Conservation (phyloP, 2,329 filamentous ascomycete species). For the Calonectria honghensis region DNA sequence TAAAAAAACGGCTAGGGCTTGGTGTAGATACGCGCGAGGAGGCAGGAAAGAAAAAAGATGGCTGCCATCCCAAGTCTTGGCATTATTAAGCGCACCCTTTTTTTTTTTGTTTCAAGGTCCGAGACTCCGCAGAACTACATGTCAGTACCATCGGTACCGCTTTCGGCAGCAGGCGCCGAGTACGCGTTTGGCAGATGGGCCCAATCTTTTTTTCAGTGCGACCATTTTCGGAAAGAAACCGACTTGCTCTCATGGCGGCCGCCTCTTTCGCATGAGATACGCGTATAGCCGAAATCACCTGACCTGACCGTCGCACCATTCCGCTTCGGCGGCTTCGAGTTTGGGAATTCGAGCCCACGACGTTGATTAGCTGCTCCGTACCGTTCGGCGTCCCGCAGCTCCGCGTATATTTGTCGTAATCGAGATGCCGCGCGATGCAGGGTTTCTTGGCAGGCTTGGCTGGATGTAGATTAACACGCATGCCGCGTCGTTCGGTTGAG, state of each 20-base stretch:
- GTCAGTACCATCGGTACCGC: constrained; percentile 6
- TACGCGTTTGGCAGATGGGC: constrained; percentile 16
- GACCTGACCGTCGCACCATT: neutral
- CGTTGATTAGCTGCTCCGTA: constrained; percentile 24
- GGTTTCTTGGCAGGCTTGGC: constrained; percentile 12
- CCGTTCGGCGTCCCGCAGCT: neutral
- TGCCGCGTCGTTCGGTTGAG: constrained; percentile 11
- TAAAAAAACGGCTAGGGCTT: constrained; percentile 26
- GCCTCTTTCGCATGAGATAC: neutral
- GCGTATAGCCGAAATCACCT: constrained; percentile 8
- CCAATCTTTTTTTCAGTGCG: neutral
- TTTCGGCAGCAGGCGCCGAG: constrained; percentile 6
- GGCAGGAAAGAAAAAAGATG: neutral
- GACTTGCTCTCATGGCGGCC: neutral
- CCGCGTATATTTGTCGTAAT: constrained; percentile 12
- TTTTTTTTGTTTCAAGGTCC: neutral
- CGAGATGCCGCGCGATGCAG: constrained; percentile 1
- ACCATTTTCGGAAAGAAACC: constrained; percentile 9
- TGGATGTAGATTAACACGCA: constrained; percentile 5
- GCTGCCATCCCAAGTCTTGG: neutral
- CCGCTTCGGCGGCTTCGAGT: constrained; percentile 11
- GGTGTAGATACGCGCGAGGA: constrained; percentile 11
- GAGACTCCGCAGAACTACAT: neutral
- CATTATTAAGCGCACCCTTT: constrained; percentile 12
- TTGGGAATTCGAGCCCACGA: constrained; percentile 8